Percentiles rank a stretch among this genome's conserved stretches.
These are phyloP conservation scores for Tulasnella sp. DNA, from an alignment of 768 basidiomycete genomes.

Conservation along the genomic window DNA sequence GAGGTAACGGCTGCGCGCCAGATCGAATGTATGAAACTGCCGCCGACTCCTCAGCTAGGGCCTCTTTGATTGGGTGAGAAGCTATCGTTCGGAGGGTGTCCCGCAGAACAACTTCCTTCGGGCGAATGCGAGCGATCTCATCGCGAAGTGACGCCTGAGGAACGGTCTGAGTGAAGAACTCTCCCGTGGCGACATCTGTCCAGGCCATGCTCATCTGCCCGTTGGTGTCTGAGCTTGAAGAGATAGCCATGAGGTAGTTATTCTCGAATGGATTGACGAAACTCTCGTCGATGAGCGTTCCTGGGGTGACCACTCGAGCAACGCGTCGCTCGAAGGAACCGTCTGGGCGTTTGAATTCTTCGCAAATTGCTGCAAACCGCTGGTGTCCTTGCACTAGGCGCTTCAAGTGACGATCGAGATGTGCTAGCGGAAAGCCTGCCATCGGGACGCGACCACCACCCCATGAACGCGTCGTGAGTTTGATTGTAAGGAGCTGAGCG, in stretches of 20 bases:
- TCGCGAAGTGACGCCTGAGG: slow-evolving; percentile 55
- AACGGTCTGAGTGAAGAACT: slow-evolving; percentile 71
- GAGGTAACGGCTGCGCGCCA: background rate
- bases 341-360: slow-evolving; percentile 62
- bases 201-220: slow-evolving; percentile 51
- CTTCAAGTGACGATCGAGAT: slow-evolving; percentile 82
- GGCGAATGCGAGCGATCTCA: slow-evolving; percentile 71
- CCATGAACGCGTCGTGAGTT: slow-evolving; percentile 71
- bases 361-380: slow-evolving; percentile 86
- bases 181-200: slow-evolving; percentile 92
- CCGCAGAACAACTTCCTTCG: slow-evolving; percentile 73
- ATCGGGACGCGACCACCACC: slow-evolving; percentile 61
- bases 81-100: slow-evolving; percentile 32
- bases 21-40: slow-evolving; percentile 43
- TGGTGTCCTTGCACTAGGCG: slow-evolving; percentile 73
- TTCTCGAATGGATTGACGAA: slow-evolving; percentile 82
- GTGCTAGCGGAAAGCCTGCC: slow-evolving; percentile 84
- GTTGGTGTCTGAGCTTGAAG: slow-evolving; percentile 24
- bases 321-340: slow-evolving; percentile 67
- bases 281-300: slow-evolving; percentile 86
- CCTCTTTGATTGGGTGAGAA: slow-evolving; percentile 34
- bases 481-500: slow-evolving; percentile 69
- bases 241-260: slow-evolving; percentile 77
- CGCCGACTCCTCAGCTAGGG: slow-evolving; percentile 46
- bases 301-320: slow-evolving; percentile 81